phyloP scores from a whole-genome alignment of 2,329 filamentous ascomycete genomes.

The Aspergillus sp. region DNA sequence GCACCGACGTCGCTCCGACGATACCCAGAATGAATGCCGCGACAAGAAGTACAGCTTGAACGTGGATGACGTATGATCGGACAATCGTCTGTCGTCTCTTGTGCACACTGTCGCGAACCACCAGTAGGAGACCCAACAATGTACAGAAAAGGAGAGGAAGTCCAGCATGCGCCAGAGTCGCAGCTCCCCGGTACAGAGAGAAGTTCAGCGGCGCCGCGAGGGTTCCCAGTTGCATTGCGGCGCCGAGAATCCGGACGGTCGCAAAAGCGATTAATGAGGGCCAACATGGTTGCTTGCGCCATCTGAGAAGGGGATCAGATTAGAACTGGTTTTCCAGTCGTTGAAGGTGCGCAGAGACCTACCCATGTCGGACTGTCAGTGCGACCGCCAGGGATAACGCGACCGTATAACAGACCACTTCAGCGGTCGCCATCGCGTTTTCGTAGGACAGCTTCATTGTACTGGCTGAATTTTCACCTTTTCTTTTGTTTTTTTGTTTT shows the following conservation, averaged over 20 bases:
- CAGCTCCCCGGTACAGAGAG: not conserved
- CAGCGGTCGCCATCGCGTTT: not conserved
- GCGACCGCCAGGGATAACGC: not conserved
- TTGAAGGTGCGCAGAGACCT: not conserved
- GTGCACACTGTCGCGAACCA: not conserved
- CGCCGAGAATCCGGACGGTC: not conserved
- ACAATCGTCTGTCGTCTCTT: not conserved
- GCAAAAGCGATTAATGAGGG: not conserved
- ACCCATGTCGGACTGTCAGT: not conserved
- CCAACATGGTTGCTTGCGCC: not conserved
- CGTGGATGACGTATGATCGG: not conserved
- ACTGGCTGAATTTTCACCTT: too few species aligned
- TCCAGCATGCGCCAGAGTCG: not conserved
- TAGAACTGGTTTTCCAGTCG: not conserved
- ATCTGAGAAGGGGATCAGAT: not conserved
- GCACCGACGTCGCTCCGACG: not conserved
- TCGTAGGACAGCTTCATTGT: not conserved
- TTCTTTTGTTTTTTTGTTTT: too few species aligned
- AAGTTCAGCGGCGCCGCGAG: not conserved
- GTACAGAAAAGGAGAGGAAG: not conserved
- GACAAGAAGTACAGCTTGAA: not conserved
- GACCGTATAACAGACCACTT: not conserved
- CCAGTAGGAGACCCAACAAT: not conserved
- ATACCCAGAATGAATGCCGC: not conserved
- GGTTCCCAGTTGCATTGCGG: not conserved